Conservation (phyloP, 305 asterid genomes). For the Solanum hybrid region DNA sequence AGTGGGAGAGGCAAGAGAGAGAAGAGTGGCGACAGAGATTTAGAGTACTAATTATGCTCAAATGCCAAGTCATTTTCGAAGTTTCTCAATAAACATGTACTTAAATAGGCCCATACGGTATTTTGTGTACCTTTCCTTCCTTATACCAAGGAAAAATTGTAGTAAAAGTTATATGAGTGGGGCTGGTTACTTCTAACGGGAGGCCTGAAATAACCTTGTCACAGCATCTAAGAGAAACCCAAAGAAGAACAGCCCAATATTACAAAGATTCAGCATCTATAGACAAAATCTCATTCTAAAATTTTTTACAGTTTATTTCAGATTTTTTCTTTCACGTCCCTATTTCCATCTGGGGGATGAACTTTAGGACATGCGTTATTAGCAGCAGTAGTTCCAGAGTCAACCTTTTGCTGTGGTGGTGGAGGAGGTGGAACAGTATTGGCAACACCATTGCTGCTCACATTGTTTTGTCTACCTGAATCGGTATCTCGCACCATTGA, state of each 20-base stretch:
- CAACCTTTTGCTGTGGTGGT: neutral
- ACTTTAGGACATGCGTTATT: neutral
- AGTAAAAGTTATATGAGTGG: neutral
- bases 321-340: neutral
- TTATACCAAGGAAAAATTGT: neutral
- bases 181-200: neutral
- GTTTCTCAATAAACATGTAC: neutral
- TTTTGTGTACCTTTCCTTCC: neutral
- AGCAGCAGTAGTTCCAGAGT: neutral
- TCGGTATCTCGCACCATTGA: neutral
- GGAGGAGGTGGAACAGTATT: neutral
- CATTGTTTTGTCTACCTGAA: neutral
- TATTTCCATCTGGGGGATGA: neutral
- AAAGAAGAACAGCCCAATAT: neutral
- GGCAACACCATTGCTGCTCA: neutral
- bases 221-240: neutral
- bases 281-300: neutral
- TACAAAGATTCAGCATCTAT: neutral
- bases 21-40: neutral
- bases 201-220: neutral
- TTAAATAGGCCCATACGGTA: neutral
- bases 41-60: neutral
- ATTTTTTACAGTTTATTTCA: neutral
- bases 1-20: neutral
- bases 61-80: neutral